Base-by-base conservation (phyloP, 805 yeast genomes). In the Maudiozyma turicensis region DNA sequence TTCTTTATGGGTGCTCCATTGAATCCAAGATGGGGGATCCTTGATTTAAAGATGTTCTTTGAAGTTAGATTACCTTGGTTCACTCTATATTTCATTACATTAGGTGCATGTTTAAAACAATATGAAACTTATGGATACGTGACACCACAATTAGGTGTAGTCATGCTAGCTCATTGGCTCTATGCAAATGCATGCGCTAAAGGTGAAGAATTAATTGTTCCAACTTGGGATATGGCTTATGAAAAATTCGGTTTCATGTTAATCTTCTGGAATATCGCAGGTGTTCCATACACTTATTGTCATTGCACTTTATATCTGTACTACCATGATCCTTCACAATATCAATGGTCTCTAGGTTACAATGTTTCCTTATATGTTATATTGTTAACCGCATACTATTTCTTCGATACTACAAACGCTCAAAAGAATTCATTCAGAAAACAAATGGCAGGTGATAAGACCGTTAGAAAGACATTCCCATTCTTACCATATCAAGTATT, bases 231-330 rank as follows among this genome's bases (percentile, higher is more conserved):
- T 68, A 91, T 93, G 97, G 96, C 95, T 33, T 93, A 93, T 69
- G 99, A 93, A 69, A 93, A 93, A 71, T 93, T 93, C 61, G 99
- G 99, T n/a, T 93, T 93, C 75, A 90, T 93, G 98, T 78, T 93
- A 56, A 81, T 90, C 59, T 93, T 93, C 76, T 93, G 99, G 99
- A 93, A 93, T 72, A 88, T 93, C 66, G 96, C 97, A 33, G 99
- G 99, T 60, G 99, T 93, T 40, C 99, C 99, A 45, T 93, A 82
- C 80, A 91, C 98, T 41, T 93, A 93, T 73, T 88, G 97, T 69
- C 96, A 89, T 64, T 84, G 95, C 67, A 86, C 96, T 9, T 74
- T 93, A 60, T 93, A 71, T 73, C 71, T 93, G 60, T 82, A 81
- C 57, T 81, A 81, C 71, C 96, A 87, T 68, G 76, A 86, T 50